Evolutionary conservation across 1,139 yeast genomes (phyloP).

Genomic region (Pichia sp.): DNA sequence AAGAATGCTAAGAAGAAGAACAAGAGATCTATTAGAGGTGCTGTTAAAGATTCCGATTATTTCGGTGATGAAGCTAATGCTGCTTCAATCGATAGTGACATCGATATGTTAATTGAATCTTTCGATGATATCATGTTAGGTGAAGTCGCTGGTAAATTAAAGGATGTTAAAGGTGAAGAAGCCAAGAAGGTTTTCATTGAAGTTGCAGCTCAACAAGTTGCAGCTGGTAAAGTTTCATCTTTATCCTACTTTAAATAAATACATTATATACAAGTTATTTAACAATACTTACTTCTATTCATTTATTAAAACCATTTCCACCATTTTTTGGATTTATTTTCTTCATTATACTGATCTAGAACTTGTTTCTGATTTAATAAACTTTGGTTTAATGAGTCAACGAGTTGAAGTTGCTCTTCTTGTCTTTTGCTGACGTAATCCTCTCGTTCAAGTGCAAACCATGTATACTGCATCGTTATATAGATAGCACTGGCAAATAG

Average conservation of each 20-base stretch:
- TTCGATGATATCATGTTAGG: conserved; percentile 71
- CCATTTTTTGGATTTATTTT: conserved; percentile 1
- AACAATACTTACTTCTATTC: no score
- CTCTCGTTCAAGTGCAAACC: conserved; percentile 23
- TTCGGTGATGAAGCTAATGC: conserved; percentile 70
- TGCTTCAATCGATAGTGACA: conserved; percentile 65
- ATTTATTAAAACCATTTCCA: conserved; percentile 6
- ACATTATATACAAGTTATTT: no score
- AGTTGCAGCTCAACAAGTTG: conserved; percentile 28
- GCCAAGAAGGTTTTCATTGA: conserved; percentile 35
- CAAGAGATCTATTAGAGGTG: conserved; percentile 82
- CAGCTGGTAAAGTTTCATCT: conserved; percentile 10
- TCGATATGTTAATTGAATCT: conserved; percentile 69
- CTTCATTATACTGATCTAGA: conserved; percentile 4
- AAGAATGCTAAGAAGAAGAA: conserved; percentile 96
- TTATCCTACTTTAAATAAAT: conserved; percentile 8
- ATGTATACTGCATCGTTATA: conserved; percentile 21
- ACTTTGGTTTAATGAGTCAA: conserved; percentile 17
- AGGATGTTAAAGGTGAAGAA: conserved; percentile 32
- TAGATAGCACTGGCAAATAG: conserved; percentile 22
- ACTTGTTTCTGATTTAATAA: conserved; percentile 17
- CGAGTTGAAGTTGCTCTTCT: conserved; percentile 15
- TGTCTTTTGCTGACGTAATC: conserved; percentile 18
- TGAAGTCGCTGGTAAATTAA: conserved; percentile 53
- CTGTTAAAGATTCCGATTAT: conserved; percentile 79